These are phyloP conservation scores for Ophiostoma sp. DNA, from an alignment of 2,329 filamentous ascomycete genomes.

Conservation along the genomic window DNA sequence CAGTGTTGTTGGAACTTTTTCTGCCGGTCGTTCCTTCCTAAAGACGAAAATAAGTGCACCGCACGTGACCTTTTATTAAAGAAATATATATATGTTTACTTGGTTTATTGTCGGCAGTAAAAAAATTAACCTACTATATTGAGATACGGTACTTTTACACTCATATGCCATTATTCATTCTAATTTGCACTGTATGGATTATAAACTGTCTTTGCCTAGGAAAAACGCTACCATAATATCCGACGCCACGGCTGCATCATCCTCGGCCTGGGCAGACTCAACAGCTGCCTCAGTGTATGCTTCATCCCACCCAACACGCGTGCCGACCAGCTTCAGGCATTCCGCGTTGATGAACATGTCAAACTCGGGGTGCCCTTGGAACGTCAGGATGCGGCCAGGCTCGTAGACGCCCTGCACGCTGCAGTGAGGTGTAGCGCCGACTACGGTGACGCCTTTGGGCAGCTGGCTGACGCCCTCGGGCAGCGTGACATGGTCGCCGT, in stretches of 20 bases:
- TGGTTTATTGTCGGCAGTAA: too few species aligned
- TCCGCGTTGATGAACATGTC: slow-evolving; percentile 39
- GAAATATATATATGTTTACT: too few species aligned
- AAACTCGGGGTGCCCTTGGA: slow-evolving; percentile 43
- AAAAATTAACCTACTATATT: too few species aligned
- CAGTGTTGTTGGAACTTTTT: too few species aligned
- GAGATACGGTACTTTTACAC: too few species aligned
- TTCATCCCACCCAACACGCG: not conserved
- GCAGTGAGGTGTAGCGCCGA: slow-evolving; percentile 33
- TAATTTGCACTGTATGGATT: not conserved
- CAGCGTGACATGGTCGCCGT: not conserved
- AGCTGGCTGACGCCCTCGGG: slow-evolving; percentile 20
- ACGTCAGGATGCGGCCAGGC: slow-evolving; percentile 37
- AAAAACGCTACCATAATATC: not conserved
- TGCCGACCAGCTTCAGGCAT: slow-evolving; percentile 28
- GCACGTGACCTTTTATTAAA: too few species aligned
- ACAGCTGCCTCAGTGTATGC: not conserved
- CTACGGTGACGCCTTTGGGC: slow-evolving; percentile 26
- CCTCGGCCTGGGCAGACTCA: not conserved
- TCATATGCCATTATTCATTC: not conserved
- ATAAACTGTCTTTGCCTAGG: not conserved
- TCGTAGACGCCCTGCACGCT: slow-evolving; percentile 38
- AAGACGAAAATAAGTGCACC: too few species aligned
- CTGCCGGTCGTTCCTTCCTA: too few species aligned
- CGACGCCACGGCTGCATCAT: not conserved